phyloP scores from a whole-genome alignment of 805 yeast species.

The Candida arabinofermentans region DNA sequence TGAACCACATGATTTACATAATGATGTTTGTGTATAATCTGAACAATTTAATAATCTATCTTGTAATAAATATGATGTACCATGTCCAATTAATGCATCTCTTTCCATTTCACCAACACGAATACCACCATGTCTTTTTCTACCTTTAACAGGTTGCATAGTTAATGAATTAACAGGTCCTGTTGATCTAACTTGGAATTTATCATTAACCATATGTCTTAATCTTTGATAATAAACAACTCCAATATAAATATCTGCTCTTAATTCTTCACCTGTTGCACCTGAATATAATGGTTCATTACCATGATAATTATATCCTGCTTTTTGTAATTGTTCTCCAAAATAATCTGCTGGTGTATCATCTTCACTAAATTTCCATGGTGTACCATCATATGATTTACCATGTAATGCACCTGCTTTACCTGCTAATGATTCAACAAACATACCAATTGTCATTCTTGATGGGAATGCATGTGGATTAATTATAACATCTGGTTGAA shows the following conservation, averaged over 20 bases:
- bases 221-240: slow-evolving; percentile 96
- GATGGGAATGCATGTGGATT: slow-evolving; percentile 99
- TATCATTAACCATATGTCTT: slow-evolving; percentile 99
- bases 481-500: slow-evolving; percentile 95
- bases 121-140: slow-evolving; percentile 98
- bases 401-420: slow-evolving; percentile 98
- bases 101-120: slow-evolving; percentile 99
- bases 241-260: slow-evolving; percentile 95
- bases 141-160: slow-evolving; percentile 99
- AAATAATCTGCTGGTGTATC: slow-evolving; percentile 97
- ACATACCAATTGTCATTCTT: slow-evolving; percentile 99
- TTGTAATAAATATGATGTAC: slow-evolving; percentile 90
- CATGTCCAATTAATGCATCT: slow-evolving; percentile 98
- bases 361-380: slow-evolving; percentile 87
- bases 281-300: slow-evolving; percentile 99
- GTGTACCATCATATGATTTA: slow-evolving; percentile 94
- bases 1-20: slow-evolving; percentile 93
- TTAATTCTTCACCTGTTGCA: slow-evolving; percentile 94
- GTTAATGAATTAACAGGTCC: slow-evolving; percentile 97
- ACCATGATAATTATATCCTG: slow-evolving; percentile 97
- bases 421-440: slow-evolving; percentile 97
- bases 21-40: slow-evolving; percentile 86
- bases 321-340: slow-evolving; percentile 81
- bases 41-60: slow-evolving; percentile 93
- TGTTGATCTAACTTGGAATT: slow-evolving; percentile 98